Evolutionary conservation across 805 yeast species (phyloP).

Genomic region (Zygosaccharomyces kombuchaensis): DNA sequence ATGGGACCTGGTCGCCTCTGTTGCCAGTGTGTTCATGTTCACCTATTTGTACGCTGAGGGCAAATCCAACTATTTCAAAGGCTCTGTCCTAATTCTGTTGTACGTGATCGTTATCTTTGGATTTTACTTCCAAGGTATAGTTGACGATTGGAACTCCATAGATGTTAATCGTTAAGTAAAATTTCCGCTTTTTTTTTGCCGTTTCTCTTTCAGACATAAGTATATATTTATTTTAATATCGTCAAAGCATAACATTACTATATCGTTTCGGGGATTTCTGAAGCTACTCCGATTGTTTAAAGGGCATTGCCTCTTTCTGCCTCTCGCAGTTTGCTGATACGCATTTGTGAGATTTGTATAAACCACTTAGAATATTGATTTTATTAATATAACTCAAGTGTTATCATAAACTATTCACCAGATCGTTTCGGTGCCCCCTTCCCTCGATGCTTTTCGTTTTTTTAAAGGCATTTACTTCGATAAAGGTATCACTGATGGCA

Average conservation of each 20-base stretch:
- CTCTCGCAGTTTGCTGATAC: no score
- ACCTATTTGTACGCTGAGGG: conserved; percentile 96
- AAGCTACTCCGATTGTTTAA: neutral
- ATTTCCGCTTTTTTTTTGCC: neutral
- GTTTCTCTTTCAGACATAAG: neutral
- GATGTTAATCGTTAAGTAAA: conserved; percentile 1
- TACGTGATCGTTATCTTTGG: conserved; percentile 76
- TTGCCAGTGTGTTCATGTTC: conserved; percentile 81
- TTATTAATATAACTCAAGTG: no score
- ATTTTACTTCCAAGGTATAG: conserved; percentile 55
- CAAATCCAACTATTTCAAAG: conserved; percentile 92
- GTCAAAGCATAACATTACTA: no score
- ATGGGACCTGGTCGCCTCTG: conserved; percentile 88
- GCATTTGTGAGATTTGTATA: no score
- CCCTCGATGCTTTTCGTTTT: no score
- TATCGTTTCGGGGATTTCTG: neutral
- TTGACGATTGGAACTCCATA: conserved; percentile 17
- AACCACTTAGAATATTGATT: no score
- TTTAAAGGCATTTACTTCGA: no score
- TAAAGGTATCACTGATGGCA: no score
- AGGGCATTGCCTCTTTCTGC: neutral
- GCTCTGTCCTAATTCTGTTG: conserved; percentile 76
- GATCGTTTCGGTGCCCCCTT: no score
- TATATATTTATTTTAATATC: neutral
- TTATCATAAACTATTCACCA: no score